These are phyloP conservation scores for Pichiaceae sp. DNA, from an alignment of 1,139 yeast genomes.

Conservation along the genomic window DNA sequence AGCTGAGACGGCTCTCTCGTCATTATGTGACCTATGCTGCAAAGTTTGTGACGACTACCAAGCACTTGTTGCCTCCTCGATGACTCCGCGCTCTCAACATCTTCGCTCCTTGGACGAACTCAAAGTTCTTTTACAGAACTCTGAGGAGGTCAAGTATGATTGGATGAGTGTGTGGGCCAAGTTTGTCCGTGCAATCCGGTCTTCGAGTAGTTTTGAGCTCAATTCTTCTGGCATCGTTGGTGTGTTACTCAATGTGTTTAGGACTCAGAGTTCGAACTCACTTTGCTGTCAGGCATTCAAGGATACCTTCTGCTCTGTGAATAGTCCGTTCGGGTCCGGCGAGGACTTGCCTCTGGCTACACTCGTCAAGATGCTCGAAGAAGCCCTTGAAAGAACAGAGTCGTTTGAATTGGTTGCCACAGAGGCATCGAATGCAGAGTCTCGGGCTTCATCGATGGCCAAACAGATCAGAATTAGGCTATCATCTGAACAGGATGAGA, in stretches of 20 bases:
- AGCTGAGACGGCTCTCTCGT: slow-evolving; percentile 8
- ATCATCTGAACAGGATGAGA: slow-evolving; percentile 27
- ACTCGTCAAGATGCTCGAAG: slow-evolving; percentile 56
- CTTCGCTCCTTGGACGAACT: slow-evolving; percentile 23
- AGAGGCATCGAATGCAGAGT: slow-evolving; percentile 10
- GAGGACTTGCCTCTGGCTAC: slow-evolving; percentile 29
- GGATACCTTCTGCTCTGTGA: slow-evolving; percentile 31
- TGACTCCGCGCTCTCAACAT: slow-evolving; percentile 16
- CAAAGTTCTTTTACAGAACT: slow-evolving; percentile 17
- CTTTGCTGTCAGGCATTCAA: slow-evolving; percentile 39
- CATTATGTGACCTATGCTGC: slow-evolving; percentile 12
- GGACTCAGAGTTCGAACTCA: slow-evolving; percentile 23
- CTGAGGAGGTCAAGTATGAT: slow-evolving; percentile 16
- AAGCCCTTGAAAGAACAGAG: slow-evolving; percentile 68
- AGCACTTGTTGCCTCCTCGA: slow-evolving; percentile 9
- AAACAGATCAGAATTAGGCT: slow-evolving; percentile 62
- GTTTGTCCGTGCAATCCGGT: slow-evolving; percentile 28
- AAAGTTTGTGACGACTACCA: slow-evolving; percentile 16
- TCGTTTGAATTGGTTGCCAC: slow-evolving; percentile 59
- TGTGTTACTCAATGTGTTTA: slow-evolving; percentile 35
- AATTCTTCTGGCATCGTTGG: slow-evolving; percentile 60
- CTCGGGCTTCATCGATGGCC: slow-evolving; percentile 56
- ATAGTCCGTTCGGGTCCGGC: slow-evolving; percentile 18
- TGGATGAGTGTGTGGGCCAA: slow-evolving; percentile 43
- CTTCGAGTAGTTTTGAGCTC: slow-evolving; percentile 68